Evolutionary conservation across 2,329 filamentous ascomycete species (phyloP), one percentile per base, ranked within the genome.

Genomic region (Trichophyton rubrum): DNA sequence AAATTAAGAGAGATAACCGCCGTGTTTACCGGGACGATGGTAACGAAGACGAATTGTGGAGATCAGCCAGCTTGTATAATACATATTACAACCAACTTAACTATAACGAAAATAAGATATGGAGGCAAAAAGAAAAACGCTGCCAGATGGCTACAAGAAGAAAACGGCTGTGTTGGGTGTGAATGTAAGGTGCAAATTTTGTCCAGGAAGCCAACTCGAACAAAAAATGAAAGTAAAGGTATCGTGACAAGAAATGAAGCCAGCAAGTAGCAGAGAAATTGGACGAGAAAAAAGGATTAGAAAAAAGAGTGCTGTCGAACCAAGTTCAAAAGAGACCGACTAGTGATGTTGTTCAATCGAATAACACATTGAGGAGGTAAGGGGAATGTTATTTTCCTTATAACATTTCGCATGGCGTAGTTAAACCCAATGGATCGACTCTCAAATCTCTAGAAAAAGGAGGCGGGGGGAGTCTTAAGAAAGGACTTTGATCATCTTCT

Each of bases 401-500:
- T 15, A 13, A 24, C 11, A 9, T 53, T 53, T 53, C 22, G 30
- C 22, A 13, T 9, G n/a, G 17, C 24, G 27, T 7, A 53, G 13
- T n/a, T 22, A 17, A 6, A 53, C 49, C 24, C 11, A 53, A 33
- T 53, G 8, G 17, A 9, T 30, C 24, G 2, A 30, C 8, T n/a
- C 24, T 53, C 49, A 4, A 30, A 33, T 13, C 13, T 17, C n/a
- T 24, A 53, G 22, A 22, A 20, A 45, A 33, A 30, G 3, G 24
- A 33, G 40, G 40, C n/a, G 40, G 0, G 11, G 2, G 40, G 15
- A 53, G n/a, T 13, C 49, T 33, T 53, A 53, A 53, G 49, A 17
- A 11, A 77, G 66, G 11, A 74, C 68, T 27, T 69, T 70, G 9
- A 68, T 64, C 85, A 90, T 90, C 80, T 86, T 87, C 75, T 84